A percentile compares a stretch with the other conserved stretches of the same genome.
Conservation (phyloP, 257 asterid genomes). For the Agastache rugosa region DNA sequence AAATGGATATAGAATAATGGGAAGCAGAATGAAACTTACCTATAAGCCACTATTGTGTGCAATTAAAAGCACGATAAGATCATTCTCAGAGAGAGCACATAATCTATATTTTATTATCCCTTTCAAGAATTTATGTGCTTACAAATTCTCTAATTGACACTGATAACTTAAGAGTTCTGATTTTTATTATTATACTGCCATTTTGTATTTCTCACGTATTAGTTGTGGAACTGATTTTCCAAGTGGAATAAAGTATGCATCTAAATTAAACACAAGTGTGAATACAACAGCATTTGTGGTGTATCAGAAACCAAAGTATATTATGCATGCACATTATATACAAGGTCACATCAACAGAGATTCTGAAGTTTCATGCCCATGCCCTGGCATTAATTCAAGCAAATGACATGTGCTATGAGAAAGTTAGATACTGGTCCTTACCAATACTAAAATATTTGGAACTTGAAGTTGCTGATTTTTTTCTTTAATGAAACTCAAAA, state of each 20-base stretch:
- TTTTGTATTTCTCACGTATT: constrained; percentile 2
- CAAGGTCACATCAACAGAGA: not conserved
- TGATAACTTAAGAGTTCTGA: constrained; percentile 3
- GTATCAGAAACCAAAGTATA: constrained; percentile 24
- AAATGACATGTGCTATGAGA: not conserved
- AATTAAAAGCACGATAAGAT: not conserved
- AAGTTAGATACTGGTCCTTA: not conserved
- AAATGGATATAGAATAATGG: not conserved
- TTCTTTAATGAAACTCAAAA: not conserved
- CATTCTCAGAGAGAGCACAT: constrained; percentile 9
- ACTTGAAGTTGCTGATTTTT: not conserved
- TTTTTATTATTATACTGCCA: not conserved
- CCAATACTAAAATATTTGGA: not conserved
- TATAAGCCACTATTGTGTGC: not conserved
- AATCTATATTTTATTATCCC: not conserved
- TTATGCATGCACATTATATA: not conserved
- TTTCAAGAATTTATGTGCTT: constrained; percentile 23
- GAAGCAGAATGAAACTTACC: constrained; percentile 5
- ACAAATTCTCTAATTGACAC: not conserved
- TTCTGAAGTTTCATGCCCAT: constrained; percentile 12
- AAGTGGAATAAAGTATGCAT: constrained; percentile 22
- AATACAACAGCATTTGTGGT: constrained; percentile 3
- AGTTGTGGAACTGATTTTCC: constrained; percentile 17
- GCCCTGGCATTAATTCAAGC: constrained; percentile 5
- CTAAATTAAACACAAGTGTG: not conserved